These are phyloP conservation scores for Erythrophleum ivorense DNA, from an alignment of 331 rosid genomes.

Conservation along the genomic window DNA sequence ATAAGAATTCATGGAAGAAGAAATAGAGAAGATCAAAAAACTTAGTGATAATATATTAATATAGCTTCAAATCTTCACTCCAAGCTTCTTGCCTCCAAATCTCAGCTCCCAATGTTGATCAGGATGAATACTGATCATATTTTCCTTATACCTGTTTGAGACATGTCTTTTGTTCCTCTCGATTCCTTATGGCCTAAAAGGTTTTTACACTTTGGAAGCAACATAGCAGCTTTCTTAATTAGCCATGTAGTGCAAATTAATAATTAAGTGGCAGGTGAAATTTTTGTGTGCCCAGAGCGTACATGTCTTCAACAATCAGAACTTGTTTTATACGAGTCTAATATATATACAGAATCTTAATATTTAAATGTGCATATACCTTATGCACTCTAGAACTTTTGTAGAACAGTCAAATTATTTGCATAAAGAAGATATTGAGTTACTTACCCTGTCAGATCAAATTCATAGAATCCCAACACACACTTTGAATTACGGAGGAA, in stretches of 20 bases:
- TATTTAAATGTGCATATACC: too few species aligned
- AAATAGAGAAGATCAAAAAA: too few species aligned
- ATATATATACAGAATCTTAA: too few species aligned
- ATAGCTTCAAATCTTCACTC: too few species aligned
- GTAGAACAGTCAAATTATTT: not conserved
- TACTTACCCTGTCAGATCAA: conserved; percentile 68
- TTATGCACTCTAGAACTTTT: too few species aligned
- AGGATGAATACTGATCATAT: conserved; percentile 15
- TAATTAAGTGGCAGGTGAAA: too few species aligned
- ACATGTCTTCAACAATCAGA: too few species aligned
- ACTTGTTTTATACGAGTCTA: too few species aligned
- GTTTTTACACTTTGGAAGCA: not conserved
- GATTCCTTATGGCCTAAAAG: not conserved
- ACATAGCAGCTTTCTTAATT: conserved; percentile 27
- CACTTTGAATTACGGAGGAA: not conserved
- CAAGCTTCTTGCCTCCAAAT: too few species aligned
- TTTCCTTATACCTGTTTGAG: not conserved
- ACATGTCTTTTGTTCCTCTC: conserved; percentile 3
- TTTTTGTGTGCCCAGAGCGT: too few species aligned
- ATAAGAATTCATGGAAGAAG: too few species aligned
- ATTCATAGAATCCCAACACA: conserved; percentile 57
- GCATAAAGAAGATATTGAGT: not conserved
- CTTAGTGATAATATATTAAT: too few species aligned
- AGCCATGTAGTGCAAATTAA: not conserved
- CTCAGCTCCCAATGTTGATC: not conserved